Base-by-base conservation (phyloP, 495 filamentous ascomycete species). In the Lophiostoma macrostomum region DNA sequence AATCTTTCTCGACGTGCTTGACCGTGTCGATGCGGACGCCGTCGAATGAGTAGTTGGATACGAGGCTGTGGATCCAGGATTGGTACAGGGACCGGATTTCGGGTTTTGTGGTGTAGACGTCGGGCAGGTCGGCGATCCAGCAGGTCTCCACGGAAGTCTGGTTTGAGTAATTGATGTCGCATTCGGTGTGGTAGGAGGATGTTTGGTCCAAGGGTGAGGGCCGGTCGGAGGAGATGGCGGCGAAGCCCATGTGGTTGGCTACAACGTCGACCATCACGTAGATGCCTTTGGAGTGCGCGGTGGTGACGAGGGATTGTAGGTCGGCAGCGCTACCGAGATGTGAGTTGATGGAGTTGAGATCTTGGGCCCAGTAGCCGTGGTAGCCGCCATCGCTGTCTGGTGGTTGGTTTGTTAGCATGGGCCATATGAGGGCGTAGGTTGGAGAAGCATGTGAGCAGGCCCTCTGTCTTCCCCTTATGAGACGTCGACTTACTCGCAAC, bases 191-290 rank as follows among this genome's bases (percentile, higher is more conserved):
- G 63, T 81, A 94, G 56, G 86, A 84, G 0, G 70, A 68, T 35
- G 68, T 47, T 2, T 73, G 68, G 59, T 85, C 78, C 69, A 90
- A 90, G 11, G 85, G 82, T 20, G 72, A 75, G 61, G 84, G 83
- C 19, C 69, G 58, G 67, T 87, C 76, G 28, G 87, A 76, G 24
- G 64, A 69, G 31, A 68, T 60, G 0, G 73, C 70, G 14, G 74
- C 68, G 48, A 79, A 80, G 20, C 82, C 87, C 76, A 89, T 81
- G 63, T 93, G 85, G 64, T 93, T 93, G n/a, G 84, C 79, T 11
- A 90, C 86, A 0, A 90, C 76, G 55, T 91, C 87, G 22, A 88
- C 80, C 87, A 90, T 90, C 22, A 90, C 69, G 41, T 82, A 85
- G 12, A 53, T 53, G 1, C 50, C 50, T 23, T 52, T 52, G 24